A percentile compares a stretch with the other conserved stretches of the same genome.
These are phyloP conservation scores for Leptographium lundbergii DNA, from an alignment of 2,329 filamentous ascomycete genomes.

Conservation along the genomic window DNA sequence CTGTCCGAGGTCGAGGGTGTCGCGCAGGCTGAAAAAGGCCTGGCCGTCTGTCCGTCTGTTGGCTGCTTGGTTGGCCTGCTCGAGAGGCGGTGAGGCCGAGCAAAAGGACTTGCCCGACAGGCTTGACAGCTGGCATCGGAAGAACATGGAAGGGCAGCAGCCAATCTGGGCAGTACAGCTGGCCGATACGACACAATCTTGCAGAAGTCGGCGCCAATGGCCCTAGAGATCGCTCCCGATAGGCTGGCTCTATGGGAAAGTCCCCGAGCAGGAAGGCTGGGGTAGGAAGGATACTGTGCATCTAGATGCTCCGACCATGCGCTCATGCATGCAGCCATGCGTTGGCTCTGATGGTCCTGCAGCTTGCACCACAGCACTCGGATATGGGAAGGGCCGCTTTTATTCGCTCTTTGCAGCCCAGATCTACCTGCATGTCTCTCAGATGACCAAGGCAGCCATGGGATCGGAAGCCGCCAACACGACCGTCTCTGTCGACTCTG, in stretches of 20 bases:
- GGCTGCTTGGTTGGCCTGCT: neutral
- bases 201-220: neutral
- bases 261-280: neutral
- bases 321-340: conserved; percentile 3
- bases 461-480: neutral
- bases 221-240: neutral
- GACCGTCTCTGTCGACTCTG: neutral
- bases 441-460: neutral
- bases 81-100: neutral
- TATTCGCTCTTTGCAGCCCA: neutral
- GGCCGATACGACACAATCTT: conserved; percentile 6
- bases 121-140: conserved; percentile 3
- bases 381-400: neutral
- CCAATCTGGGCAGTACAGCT: neutral
- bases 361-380: neutral
- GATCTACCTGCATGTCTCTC: neutral
- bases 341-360: conserved; percentile 1
- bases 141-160: neutral
- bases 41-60: neutral
- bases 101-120: neutral
- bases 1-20: neutral
- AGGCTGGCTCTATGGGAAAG: neutral
- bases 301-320: no score
- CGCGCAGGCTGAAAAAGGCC: neutral
- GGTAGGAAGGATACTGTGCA: no score